Base-by-base conservation (phyloP, 2,329 filamentous ascomycete genomes). In the Podosphaera fusca region DNA sequence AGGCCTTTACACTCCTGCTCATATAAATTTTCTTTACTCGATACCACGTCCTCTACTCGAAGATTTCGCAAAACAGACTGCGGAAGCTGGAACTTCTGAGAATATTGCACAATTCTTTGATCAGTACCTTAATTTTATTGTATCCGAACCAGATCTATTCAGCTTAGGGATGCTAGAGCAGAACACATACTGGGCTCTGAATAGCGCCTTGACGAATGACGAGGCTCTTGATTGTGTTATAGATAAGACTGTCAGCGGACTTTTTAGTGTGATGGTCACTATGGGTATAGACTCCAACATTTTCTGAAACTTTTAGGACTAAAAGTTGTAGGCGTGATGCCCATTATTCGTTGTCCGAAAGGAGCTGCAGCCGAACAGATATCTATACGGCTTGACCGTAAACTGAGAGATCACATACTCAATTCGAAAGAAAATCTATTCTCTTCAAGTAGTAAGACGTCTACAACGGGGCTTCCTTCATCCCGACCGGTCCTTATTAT, bases 361-460 rank as follows among this genome's bases (percentile, higher is more conserved):
- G 87, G 84, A 55, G 89, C 87, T 40, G 87, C 92, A 2, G 90
- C 92, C 12, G 90, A 96, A 67, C 84, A 95, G 75, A 94, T 98
- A 62, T 85, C 88, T 12, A 85, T 86, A 12, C 95, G 94, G 67
- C 80, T 98, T 31, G 92, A 98, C 68, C 82, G 92, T 59, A 98
- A 96, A 69, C 79, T 98, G 30, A 82, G 92, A 65, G 92, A 98
- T 66, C 92, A 98, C 68, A 86, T 96, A 56, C 77, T 98, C 61
- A 96, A 96, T 70, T 95, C 90, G 10, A 96, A 95, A 72, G 90
- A 95, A 67, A 96, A 95, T 66, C 78, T 98, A 3, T 98, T 98
- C 69, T 94, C 88, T 0, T 63, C 66, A 21, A 72, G 70, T 58
- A 75, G 81, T 55, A 76, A 85, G 59, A 75, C 81, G 1, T 71